Evolutionary conservation across 345 rosid species (phyloP), one percentile per base, ranked within the genome.

Genomic region (Salix exigua): DNA sequence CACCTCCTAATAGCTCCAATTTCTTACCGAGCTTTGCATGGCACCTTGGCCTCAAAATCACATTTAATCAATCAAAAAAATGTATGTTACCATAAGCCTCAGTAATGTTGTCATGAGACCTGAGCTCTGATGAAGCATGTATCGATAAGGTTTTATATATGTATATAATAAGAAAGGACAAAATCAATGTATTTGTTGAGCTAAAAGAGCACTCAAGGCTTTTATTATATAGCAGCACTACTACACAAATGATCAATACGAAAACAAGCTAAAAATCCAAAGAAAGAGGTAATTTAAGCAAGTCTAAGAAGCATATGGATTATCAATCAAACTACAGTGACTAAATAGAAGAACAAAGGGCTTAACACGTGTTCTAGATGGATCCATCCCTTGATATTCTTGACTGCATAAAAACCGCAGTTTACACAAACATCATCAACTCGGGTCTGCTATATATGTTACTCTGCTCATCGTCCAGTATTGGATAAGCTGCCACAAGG

Each of bases 391-490:
- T 48, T 23, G 50, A 60, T n/a, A 6, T 40, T 50, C 33, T 44
- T 21, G 46, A 18, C 25, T 21, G 65, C 66, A 40, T 6, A 11
- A 3, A 40, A 40, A 38, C 11, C 37, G 42, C 79, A 61, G 42
- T 50, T 83, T 77, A 91, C 38, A 91, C 53, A 50, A 96, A 94
- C 97, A 94, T 91, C 44, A 85, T 74, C 63, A 96, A 85, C 94
- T 96, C 99, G 2, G 99, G 97, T 85, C 99, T 86, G 82, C 99
- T 91, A 65, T 87, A 92, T 25, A 92, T 76, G 67, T 96, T 96
- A 72, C 68, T 87, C 70, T 90, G 94, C 77, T 91, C 97, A 64
- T 92, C 98, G 9, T 88, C 94, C 66, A 96, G 86, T 4, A 83
- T 76, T 0, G 99, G 99, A 84, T 94, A 94, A 4, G 99, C 90